Evolutionary conservation across 2,329 filamentous ascomycete genomes (phyloP), one percentile per base, ranked within the genome.

Genomic region (Diplodia scrobiculata): DNA sequence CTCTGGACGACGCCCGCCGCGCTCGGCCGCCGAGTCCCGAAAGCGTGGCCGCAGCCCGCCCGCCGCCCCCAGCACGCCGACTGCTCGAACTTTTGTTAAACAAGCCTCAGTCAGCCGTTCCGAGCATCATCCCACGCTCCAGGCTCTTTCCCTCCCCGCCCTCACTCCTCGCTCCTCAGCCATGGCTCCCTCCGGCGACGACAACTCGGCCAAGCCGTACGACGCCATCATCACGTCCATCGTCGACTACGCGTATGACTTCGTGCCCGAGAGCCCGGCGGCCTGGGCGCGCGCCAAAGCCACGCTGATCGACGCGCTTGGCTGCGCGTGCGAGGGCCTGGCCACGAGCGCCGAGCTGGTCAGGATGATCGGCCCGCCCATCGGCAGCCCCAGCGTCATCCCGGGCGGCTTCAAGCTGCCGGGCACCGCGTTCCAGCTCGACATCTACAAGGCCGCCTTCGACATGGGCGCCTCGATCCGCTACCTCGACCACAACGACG

Each of bases 401-500:
- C 94, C 95, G 76, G 93, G 97, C 76, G 95, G 95, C 71, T 89
- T 92, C 74, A 91, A 89, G 77, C 91, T 99, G 50, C 91, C 91
- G 45, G 95, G 95, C 71, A 99, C 95, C 36, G 87, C 90, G 71
- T 98, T 94, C 83, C 89, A 96, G 81, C 88, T 99, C 72, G 95
- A 98, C 79, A 94, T 95, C 48, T 88, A 98, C 77, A 94, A 94
- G 74, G 95, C 90, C 69, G 95, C 95, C 70, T 98, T 99, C 87
- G 98, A 98, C 85, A 98, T 98, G 73, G 95, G 95, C 73, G 90
- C 95, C 74, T 96, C 96, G 89, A 97, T 98, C 82, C 87, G 95
- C 77, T 99, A 95, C 95, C 87, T 99, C 74, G 95, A 99, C 83
- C 98, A 97, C 87, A 99, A 99, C 80, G 95, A 99, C 86, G 98